Evolutionary conservation across 2,329 filamentous ascomycete genomes (phyloP).

Genomic region (Pochonia chlamydosporia): DNA sequence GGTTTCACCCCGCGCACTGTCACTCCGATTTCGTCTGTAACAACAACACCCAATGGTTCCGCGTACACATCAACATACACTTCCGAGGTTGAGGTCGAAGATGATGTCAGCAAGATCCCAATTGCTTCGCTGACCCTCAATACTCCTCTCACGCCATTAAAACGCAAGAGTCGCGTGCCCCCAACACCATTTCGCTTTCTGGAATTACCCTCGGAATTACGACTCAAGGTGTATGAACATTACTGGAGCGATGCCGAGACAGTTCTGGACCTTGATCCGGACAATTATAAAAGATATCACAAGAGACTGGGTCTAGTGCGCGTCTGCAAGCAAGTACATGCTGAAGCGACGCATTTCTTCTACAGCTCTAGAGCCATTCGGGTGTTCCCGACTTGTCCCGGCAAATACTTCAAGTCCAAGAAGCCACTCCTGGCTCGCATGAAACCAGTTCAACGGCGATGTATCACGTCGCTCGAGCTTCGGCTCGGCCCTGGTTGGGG

Average conservation of each 20-base stretch:
- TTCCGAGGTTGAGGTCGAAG: conserved; percentile 33
- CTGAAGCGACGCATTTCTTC: conserved; percentile 60
- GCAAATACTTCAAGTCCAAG: conserved; percentile 67
- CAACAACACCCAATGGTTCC: conserved; percentile 31
- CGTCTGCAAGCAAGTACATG: conserved; percentile 54
- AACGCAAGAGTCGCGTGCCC: conserved; percentile 24
- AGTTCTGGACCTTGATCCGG: conserved; percentile 61
- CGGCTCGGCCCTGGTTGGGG: conserved; percentile 69
- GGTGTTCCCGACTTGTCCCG: conserved; percentile 60
- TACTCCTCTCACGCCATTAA: conserved; percentile 26
- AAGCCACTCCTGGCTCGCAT: conserved; percentile 64
- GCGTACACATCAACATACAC: conserved; percentile 29
- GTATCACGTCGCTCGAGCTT: conserved; percentile 60
- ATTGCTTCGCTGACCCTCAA: conserved; percentile 40
- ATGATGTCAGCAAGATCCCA: conserved; percentile 32
- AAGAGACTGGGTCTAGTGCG: conserved; percentile 55
- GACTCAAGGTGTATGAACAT: conserved; percentile 61
- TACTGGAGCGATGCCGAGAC: conserved; percentile 49
- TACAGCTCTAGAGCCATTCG: conserved; percentile 59
- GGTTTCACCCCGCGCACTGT: conserved; percentile 26
- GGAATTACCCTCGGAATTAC: conserved; percentile 62
- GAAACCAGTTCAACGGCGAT: conserved; percentile 51
- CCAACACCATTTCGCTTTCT: conserved; percentile 57
- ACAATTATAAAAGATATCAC: conserved; percentile 58
- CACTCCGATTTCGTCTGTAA: conserved; percentile 19